A percentile compares a stretch with the other conserved stretches of the same genome.
phyloP scores from a whole-genome alignment of 495 filamentous ascomycete genomes.

The Melanomma pulvis-pyrius region DNA sequence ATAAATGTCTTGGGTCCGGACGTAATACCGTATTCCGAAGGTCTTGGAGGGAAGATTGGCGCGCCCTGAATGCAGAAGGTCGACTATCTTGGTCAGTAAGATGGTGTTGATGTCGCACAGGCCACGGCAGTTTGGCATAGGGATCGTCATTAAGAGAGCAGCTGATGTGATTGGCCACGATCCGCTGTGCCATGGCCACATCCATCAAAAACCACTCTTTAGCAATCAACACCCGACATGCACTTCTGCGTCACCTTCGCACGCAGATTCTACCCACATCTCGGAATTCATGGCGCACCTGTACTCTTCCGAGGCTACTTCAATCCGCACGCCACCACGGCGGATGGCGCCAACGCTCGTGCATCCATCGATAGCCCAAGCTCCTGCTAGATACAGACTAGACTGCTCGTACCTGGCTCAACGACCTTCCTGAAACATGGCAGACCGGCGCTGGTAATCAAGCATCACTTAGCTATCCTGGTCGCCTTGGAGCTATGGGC shows the following conservation, averaged over 20 bases:
- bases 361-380: neutral
- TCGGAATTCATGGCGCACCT: neutral
- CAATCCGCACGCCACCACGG: neutral
- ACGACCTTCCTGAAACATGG: conserved; percentile 28
- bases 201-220: neutral
- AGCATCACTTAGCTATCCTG: conserved; percentile 17
- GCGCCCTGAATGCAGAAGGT: neutral
- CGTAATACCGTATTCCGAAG: no score
- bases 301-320: neutral
- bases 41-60: neutral
- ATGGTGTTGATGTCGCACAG: neutral
- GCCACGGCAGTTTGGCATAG: neutral
- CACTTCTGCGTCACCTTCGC: no score
- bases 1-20: no score
- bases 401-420: conserved; percentile 4
- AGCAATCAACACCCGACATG: neutral
- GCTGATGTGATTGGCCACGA: neutral
- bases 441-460: conserved; percentile 6
- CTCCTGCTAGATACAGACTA: conserved; percentile 22
- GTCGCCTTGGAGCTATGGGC: neutral
- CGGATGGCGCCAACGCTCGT: neutral
- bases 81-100: neutral
- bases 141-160: neutral
- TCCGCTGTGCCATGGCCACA: no score
- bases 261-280: no score